Conservation (phyloP, 1,284 basidiomycete genomes). For the Puccinia sorghi region DNA sequence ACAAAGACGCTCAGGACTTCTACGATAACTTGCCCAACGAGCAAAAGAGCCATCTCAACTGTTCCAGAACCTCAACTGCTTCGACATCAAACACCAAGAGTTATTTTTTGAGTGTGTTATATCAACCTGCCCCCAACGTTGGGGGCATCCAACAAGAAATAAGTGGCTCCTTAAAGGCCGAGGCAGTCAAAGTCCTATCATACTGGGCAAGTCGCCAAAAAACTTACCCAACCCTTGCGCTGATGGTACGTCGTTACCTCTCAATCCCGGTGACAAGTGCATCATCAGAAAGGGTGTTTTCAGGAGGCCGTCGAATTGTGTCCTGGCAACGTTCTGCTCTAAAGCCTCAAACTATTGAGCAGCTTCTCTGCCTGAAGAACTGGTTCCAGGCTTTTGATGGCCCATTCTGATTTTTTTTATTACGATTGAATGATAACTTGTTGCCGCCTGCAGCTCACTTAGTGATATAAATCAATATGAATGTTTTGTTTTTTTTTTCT, state of each 20-base stretch:
- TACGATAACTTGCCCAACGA: background rate
- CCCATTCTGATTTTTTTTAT: too few relatives aligned
- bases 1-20: background rate
- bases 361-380: constrained; percentile 5
- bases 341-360: background rate
- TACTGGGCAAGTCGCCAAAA: constrained; percentile 1
- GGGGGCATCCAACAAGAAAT: background rate
- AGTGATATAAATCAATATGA: too few relatives aligned
- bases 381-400: background rate
- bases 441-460: too few relatives aligned
- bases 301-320: background rate
- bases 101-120: background rate
- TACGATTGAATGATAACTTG: too few relatives aligned
- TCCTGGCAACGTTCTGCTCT: background rate
- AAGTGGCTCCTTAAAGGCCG: background rate
- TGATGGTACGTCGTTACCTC: background rate
- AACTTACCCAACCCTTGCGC: background rate
- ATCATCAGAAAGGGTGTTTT: constrained; percentile 2
- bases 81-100: background rate
- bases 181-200: background rate
- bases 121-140: background rate
- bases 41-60: too few relatives aligned
- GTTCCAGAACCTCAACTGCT: too few relatives aligned
- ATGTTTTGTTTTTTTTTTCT: too few relatives aligned
- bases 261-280: constrained; percentile 14